These are phyloP conservation scores for Penicillium roqueforti DNA, from an alignment of 495 filamentous ascomycete species.

Conservation along the genomic window DNA sequence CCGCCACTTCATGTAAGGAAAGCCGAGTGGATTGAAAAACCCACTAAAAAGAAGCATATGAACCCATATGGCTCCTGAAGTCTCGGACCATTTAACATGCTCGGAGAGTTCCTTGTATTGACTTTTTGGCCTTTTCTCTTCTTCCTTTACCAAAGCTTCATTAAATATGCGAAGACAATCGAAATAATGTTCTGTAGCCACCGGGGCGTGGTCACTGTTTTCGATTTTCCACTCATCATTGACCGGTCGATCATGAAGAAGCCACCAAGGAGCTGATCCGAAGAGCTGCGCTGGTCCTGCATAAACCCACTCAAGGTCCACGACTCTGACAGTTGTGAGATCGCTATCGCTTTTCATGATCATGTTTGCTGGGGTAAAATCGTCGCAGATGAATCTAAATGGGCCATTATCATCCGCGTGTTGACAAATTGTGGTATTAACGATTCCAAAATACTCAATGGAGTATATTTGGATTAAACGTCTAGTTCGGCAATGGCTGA, in stretches of 20 bases:
- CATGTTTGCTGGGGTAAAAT: constrained; percentile 1
- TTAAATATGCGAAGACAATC: no score
- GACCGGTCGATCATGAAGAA: background rate
- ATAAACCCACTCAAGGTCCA: constrained; percentile 1
- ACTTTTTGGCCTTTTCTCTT: background rate
- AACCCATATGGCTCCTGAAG: background rate
- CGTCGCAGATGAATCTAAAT: background rate
- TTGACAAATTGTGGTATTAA: background rate
- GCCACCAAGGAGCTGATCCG: background rate
- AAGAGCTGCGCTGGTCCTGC: background rate
- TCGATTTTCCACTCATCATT: background rate
- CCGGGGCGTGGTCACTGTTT: no score
- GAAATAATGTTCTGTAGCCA: no score
- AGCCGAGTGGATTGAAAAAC: no score
- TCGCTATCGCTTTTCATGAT: background rate
- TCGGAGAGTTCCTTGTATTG: background rate
- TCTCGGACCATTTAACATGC: background rate
- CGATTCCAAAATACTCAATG: background rate
- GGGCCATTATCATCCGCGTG: background rate
- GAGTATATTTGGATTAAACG: background rate
- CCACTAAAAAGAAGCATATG: no score
- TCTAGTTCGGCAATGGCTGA: background rate
- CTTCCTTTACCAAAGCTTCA: no score
- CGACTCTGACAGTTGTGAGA: background rate
- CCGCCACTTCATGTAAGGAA: no score